Conservation (phyloP, 129 eudicot species). For the Centaurea solstitialis region DNA sequence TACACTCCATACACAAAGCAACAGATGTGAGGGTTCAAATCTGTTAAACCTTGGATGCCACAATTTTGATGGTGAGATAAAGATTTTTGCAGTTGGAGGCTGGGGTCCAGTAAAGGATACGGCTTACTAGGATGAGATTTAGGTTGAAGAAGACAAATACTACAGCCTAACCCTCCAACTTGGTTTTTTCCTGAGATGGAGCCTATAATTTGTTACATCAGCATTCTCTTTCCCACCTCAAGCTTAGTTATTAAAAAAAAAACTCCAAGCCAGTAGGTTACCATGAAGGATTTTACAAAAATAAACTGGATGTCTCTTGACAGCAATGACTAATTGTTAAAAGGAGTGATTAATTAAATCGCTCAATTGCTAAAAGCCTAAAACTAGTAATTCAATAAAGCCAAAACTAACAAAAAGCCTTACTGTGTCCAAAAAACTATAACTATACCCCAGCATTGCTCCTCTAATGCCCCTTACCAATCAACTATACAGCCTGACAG, state of each 20-base stretch:
- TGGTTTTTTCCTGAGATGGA: not conserved
- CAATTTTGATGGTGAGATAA: not conserved
- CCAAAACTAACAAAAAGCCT: not conserved
- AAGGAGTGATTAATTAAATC: not conserved
- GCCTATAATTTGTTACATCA: not conserved
- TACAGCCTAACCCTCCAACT: not conserved
- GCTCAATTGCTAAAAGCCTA: not conserved
- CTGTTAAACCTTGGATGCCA: not conserved
- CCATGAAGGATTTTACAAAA: not conserved
- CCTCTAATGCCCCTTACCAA: too few relatives aligned
- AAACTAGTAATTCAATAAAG: not conserved
- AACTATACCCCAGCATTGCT: too few relatives aligned
- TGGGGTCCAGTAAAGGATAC: not conserved
- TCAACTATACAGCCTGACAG: not conserved
- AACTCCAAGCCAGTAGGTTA: not conserved
- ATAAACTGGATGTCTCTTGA: not conserved
- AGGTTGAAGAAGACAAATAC: not conserved
- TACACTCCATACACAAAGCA: not conserved
- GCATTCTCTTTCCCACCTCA: not conserved
- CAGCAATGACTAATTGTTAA: not conserved
- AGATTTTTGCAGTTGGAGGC: not conserved
- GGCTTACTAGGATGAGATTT: not conserved
- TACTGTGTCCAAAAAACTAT: not conserved
- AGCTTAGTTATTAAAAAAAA: not conserved
- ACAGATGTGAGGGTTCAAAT: not conserved